A percentile compares a stretch with the other conserved stretches of the same genome.
These are phyloP conservation scores for Rhodocollybia butyracea DNA, from an alignment of 768 basidiomycete species.

Conservation along the genomic window DNA sequence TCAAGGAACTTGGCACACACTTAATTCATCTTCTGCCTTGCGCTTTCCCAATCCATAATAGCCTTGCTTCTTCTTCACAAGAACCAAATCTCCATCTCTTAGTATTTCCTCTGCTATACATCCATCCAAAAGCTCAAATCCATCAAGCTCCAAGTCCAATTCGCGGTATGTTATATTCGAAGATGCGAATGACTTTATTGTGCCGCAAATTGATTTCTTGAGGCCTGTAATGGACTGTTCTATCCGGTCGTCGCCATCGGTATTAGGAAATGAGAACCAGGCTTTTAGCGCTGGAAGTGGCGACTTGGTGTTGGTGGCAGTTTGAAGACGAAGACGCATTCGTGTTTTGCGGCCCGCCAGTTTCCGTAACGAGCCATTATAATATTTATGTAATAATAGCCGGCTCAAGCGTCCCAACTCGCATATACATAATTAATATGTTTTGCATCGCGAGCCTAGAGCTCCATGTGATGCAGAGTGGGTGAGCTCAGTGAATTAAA, in stretches of 20 bases:
- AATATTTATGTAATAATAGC: too few relatives aligned
- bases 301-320: not conserved
- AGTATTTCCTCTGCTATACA: not conserved
- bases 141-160: not conserved
- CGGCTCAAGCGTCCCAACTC: too few relatives aligned
- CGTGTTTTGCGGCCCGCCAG: not conserved
- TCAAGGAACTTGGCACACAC: too few relatives aligned
- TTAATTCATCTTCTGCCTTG: conserved; percentile 1
- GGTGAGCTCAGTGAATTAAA: too few relatives aligned
- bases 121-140: conserved; percentile 10
- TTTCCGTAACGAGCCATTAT: too few relatives aligned
- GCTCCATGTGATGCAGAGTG: too few relatives aligned
- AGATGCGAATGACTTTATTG: not conserved
- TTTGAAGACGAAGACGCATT: conserved; percentile 9
- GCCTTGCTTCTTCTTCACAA: not conserved
- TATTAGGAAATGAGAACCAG: not conserved
- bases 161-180: not conserved
- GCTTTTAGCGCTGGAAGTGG: conserved; percentile 6
- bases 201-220: conserved; percentile 4
- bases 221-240: not conserved
- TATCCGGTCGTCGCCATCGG: not conserved
- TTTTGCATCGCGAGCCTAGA: too few relatives aligned
- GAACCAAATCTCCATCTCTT: conserved; percentile 11
- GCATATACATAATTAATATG: too few relatives aligned
- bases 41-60: not conserved